phyloP scores from a whole-genome alignment of 2,329 filamentous ascomycete species.

The Ceratocystis cubensis region DNA sequence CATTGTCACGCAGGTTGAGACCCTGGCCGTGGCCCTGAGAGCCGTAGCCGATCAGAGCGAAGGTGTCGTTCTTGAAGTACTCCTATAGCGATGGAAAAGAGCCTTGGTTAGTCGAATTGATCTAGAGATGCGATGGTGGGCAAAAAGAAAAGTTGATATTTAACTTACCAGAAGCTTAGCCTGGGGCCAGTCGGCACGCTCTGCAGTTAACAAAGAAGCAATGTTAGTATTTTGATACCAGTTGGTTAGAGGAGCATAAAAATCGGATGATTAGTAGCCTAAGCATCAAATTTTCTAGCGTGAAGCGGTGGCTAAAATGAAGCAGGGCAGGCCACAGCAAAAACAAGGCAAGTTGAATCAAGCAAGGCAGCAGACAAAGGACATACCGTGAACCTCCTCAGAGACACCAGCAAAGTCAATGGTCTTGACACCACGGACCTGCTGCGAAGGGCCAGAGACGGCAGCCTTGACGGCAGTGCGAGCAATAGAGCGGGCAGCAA shows the following conservation, averaged over 20 bases:
- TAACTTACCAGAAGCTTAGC: slow-evolving; percentile 87
- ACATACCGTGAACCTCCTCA: slow-evolving; percentile 83
- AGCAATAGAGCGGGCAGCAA: slow-evolving; percentile 45
- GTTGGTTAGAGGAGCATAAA: background rate
- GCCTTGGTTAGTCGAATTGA: slow-evolving; percentile 11
- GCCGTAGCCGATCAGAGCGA: slow-evolving; percentile 95
- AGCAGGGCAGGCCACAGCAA: background rate
- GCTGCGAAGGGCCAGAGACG: slow-evolving; percentile 44
- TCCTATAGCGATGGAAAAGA: slow-evolving; percentile 43
- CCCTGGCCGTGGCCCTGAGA: slow-evolving; percentile 98
- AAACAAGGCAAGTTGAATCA: background rate
- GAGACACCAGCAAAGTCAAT: slow-evolving; percentile 95
- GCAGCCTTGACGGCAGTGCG: slow-evolving; percentile 42
- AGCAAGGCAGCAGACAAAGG: slow-evolving; percentile 21
- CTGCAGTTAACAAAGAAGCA: slow-evolving; percentile 34
- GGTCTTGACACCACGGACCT: slow-evolving; percentile 86
- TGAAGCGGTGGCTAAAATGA: background rate
- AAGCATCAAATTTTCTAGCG: slow-evolving; percentile 7
- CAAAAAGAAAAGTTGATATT: background rate
- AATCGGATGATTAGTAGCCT: background rate
- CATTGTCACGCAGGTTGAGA: slow-evolving; percentile 99
- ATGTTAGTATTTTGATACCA: slow-evolving; percentile 11
- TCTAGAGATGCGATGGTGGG: background rate
- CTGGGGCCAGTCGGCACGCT: slow-evolving; percentile 95
- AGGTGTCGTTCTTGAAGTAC: slow-evolving; percentile 99